Percentiles rank a stretch among this genome's conserved stretches.
Conservation (phyloP, 495 filamentous ascomycete species). For the Xylaria intraflava region DNA sequence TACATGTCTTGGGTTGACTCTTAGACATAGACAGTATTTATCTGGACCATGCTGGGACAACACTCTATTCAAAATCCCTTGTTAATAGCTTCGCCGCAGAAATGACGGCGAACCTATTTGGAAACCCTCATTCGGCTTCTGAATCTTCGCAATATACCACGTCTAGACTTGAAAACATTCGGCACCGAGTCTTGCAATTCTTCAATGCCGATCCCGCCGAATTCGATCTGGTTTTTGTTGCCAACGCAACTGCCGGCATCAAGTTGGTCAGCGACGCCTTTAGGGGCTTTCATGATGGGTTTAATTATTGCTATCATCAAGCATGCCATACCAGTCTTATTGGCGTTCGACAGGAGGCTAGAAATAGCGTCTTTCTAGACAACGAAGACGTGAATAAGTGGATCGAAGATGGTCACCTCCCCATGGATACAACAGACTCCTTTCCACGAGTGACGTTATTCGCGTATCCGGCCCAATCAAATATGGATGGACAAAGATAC, state of each 20-base stretch:
- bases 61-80: slow-evolving; percentile 71
- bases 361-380: slow-evolving; percentile 57
- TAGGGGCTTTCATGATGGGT: slow-evolving; percentile 55
- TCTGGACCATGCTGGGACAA: slow-evolving; percentile 90
- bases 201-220: slow-evolving; percentile 78
- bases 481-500: slow-evolving; percentile 79
- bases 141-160: slow-evolving; percentile 71
- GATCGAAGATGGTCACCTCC: slow-evolving; percentile 37
- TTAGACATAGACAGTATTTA: slow-evolving; percentile 64
- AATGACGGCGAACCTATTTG: slow-evolving; percentile 72
- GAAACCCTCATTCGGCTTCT: slow-evolving; percentile 88
- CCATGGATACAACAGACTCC: slow-evolving; percentile 6
- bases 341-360: slow-evolving; percentile 69
- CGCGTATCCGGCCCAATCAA: slow-evolving; percentile 86
- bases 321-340: slow-evolving; percentile 86
- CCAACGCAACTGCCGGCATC: slow-evolving; percentile 86
- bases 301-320: slow-evolving; percentile 76
- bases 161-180: slow-evolving; percentile 65
- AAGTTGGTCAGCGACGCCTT: slow-evolving; percentile 78
- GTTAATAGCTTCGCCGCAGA: slow-evolving; percentile 70
- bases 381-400: slow-evolving; percentile 64
- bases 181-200: slow-evolving; percentile 64
- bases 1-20: not conserved
- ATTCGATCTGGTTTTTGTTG: slow-evolving; percentile 87
- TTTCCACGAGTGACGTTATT: slow-evolving; percentile 47